A percentile compares a stretch with the other conserved stretches of the same genome.
phyloP scores from a whole-genome alignment of 2,329 filamentous ascomycete species.

The Hypoxylon sp. region DNA sequence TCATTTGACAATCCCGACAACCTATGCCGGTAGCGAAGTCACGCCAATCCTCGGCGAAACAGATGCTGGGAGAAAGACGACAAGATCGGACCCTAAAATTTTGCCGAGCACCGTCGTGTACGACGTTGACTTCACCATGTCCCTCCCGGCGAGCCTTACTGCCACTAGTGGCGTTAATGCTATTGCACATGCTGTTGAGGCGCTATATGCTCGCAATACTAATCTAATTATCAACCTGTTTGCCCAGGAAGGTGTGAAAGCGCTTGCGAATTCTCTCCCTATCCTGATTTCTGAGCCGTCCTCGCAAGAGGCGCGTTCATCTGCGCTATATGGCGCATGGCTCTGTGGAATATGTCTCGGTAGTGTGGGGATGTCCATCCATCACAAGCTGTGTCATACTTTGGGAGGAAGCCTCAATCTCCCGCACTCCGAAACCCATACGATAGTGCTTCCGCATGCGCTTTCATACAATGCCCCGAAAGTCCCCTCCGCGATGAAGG shows the following conservation, averaged over 20 bases:
- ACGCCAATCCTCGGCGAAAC: constrained; percentile 76
- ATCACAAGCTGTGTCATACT: constrained; percentile 78
- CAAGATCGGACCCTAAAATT: constrained; percentile 70
- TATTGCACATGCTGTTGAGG: constrained; percentile 76
- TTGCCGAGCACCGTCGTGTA: constrained; percentile 74
- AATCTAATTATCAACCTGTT: constrained; percentile 73
- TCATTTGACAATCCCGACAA: constrained; percentile 72
- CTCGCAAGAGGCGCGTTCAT: constrained; percentile 63
- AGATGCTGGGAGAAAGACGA: constrained; percentile 69
- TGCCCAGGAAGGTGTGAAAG: constrained; percentile 69
- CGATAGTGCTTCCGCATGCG: constrained; percentile 73
- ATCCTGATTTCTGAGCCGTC: constrained; percentile 63
- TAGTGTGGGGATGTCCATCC: constrained; percentile 73
- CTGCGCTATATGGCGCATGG: constrained; percentile 74
- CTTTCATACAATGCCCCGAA: constrained; percentile 73
- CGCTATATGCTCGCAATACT: constrained; percentile 72
- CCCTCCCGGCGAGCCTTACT: constrained; percentile 66
- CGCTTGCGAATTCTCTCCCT: constrained; percentile 68
- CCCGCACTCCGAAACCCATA: constrained; percentile 76
- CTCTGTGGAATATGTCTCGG: constrained; percentile 74
- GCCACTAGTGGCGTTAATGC: constrained; percentile 75
- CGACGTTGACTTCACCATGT: constrained; percentile 74
- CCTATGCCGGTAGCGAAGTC: constrained; percentile 74
- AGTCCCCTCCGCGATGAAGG: constrained; percentile 66
- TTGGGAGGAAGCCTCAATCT: constrained; percentile 75